Evolutionary conservation across 2,329 filamentous ascomycete genomes (phyloP).

Genomic region (Truncatella angustata): DNA sequence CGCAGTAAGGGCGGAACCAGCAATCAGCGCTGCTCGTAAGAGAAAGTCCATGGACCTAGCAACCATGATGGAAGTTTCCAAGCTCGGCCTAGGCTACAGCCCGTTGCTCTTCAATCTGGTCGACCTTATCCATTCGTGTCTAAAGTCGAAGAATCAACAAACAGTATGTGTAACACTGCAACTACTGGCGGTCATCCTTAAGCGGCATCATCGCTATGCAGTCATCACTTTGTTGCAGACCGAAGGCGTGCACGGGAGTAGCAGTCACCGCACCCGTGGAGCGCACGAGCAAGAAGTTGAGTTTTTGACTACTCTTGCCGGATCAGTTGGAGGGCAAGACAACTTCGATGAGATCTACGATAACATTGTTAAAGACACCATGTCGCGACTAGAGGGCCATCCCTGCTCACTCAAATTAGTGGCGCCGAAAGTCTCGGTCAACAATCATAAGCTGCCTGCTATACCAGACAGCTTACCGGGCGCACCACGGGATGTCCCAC

Average conservation of each 20-base stretch:
- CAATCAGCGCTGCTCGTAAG: slow-evolving; percentile 69
- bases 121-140: slow-evolving; percentile 82
- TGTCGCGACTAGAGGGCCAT: slow-evolving; percentile 68
- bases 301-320: slow-evolving; percentile 66
- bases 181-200: slow-evolving; percentile 80
- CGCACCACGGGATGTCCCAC: slow-evolving; percentile 58
- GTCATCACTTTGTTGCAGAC: slow-evolving; percentile 73
- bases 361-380: slow-evolving; percentile 68
- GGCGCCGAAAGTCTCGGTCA: slow-evolving; percentile 55
- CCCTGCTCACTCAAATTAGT: slow-evolving; percentile 70
- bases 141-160: slow-evolving; percentile 80
- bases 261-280: slow-evolving; percentile 64
- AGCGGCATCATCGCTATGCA: slow-evolving; percentile 85
- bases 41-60: slow-evolving; percentile 88
- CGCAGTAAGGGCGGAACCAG: slow-evolving; percentile 41
- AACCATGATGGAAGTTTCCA: slow-evolving; percentile 67
- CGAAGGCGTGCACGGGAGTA: slow-evolving; percentile 52
- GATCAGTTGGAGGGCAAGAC: slow-evolving; percentile 65
- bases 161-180: slow-evolving; percentile 88
- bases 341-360: slow-evolving; percentile 74
- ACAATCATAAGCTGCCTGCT: slow-evolving; percentile 55
- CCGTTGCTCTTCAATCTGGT: slow-evolving; percentile 91
- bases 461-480: slow-evolving; percentile 57
- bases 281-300: slow-evolving; percentile 75
- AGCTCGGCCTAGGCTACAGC: slow-evolving; percentile 70